These are phyloP conservation scores for Lasiosphaeris hirsuta DNA, from an alignment of 495 filamentous ascomycete species.

Conservation along the genomic window DNA sequence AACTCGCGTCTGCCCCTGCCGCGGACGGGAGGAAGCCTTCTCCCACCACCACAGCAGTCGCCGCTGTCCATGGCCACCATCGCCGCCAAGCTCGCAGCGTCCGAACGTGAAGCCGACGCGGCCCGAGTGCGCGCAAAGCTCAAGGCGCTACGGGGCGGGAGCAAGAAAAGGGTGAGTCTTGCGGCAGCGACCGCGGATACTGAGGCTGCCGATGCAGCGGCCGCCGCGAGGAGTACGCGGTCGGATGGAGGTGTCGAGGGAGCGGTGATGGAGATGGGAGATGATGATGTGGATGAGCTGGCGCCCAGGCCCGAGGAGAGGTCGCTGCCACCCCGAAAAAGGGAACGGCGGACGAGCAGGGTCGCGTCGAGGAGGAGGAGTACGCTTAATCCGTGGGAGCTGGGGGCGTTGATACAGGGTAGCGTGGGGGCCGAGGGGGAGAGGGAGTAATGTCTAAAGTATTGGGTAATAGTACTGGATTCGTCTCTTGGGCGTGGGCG, in stretches of 20 bases:
- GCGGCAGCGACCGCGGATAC: constrained; percentile 5
- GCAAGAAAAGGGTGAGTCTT: constrained; percentile 9
- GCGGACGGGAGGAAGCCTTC: constrained; percentile 22
- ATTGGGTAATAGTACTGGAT: background rate
- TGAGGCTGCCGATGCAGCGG: constrained; percentile 7
- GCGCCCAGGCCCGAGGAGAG: constrained; percentile 12
- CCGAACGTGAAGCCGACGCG: constrained; percentile 54
- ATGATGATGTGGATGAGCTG: constrained; percentile 24
- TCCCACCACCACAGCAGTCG: constrained; percentile 42
- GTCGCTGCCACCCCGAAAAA: constrained; percentile 36
- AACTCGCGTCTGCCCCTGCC: constrained; percentile 44
- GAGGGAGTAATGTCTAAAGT: background rate
- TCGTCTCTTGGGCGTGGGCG: background rate
- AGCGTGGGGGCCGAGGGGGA: background rate
- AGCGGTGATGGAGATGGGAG: background rate
- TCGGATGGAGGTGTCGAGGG: background rate
- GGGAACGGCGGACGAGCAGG: constrained; percentile 38
- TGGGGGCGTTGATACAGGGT: constrained; percentile 48
- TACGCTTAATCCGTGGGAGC: constrained; percentile 68
- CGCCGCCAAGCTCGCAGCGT: constrained; percentile 53
- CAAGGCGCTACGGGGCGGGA: constrained; percentile 38
- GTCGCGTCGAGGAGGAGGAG: constrained; percentile 58
- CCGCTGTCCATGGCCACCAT: constrained; percentile 53
- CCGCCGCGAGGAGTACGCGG: constrained; percentile 11
- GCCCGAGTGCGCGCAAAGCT: constrained; percentile 54